phyloP scores from a whole-genome alignment of 139 green algal genomes.

The Micractinium conductrix region DNA sequence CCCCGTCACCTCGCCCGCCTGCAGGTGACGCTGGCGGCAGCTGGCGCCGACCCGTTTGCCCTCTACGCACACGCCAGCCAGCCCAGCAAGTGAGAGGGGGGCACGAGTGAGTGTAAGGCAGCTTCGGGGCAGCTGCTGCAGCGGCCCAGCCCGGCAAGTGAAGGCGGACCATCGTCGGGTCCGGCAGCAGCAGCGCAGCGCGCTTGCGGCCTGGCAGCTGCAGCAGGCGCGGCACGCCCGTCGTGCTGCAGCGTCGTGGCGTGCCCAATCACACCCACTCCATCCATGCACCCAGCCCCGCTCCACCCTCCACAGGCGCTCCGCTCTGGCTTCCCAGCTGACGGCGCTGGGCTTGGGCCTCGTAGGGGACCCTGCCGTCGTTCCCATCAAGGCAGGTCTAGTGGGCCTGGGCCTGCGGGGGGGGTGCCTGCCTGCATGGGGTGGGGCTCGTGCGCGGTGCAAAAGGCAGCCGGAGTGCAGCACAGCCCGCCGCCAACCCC shows the following conservation, averaged over 20 bases:
- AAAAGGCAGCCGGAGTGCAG: not conserved
- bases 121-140: not conserved
- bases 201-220: not conserved
- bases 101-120: not conserved
- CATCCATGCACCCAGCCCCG: not conserved
- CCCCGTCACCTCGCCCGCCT: not conserved
- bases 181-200: not conserved
- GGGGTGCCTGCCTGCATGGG: not conserved
- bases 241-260: not conserved
- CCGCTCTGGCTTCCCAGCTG: not conserved
- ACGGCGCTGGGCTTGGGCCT: not conserved
- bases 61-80: not conserved
- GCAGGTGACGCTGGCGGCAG: not conserved
- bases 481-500: too few relatives aligned
- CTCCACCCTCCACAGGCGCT: not conserved
- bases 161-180: not conserved
- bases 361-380: not conserved
- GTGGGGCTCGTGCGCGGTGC: not conserved
- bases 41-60: not conserved
- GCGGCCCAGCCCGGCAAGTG: not conserved
- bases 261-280: not conserved
- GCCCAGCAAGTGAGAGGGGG: not conserved
- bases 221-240: not conserved
- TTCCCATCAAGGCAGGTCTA: constrained; percentile 1
- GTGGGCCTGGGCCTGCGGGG: not conserved